Evolutionary conservation across 495 filamentous ascomycete genomes (phyloP).

Genomic region (Aspergillus bridgeri): DNA sequence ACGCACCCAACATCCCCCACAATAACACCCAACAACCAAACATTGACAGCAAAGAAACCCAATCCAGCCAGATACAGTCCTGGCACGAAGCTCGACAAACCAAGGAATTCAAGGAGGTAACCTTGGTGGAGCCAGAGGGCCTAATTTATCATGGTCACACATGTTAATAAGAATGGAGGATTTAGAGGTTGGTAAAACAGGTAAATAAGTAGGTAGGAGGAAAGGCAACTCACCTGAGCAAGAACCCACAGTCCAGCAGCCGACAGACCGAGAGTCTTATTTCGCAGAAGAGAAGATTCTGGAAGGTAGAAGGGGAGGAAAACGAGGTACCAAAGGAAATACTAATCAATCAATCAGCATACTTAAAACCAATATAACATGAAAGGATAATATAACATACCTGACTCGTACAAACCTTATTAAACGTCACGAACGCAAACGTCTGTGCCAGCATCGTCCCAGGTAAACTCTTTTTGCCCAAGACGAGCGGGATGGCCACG

Average conservation of each 20-base stretch:
- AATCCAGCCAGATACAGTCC: slow-evolving; percentile 74
- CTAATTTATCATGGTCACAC: too few relatives aligned
- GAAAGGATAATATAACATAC: slow-evolving; percentile 47
- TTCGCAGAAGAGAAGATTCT: slow-evolving; percentile 62
- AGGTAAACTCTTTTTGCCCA: slow-evolving; percentile 81
- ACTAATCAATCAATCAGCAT: slow-evolving; percentile 47
- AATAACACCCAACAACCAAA: slow-evolving; percentile 80
- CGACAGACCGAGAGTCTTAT: slow-evolving; percentile 55
- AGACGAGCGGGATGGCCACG: slow-evolving; percentile 67
- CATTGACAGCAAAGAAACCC: slow-evolving; percentile 79
- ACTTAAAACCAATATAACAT: neutral
- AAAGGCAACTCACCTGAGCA: slow-evolving; percentile 47
- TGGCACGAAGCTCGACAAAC: slow-evolving; percentile 78
- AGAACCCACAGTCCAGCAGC: slow-evolving; percentile 69
- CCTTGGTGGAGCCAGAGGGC: slow-evolving; percentile 86
- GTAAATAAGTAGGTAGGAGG: neutral
- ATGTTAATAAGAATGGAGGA: too few relatives aligned
- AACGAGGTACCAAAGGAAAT: slow-evolving; percentile 96
- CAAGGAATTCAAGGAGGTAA: slow-evolving; percentile 84
- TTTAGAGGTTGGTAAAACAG: too few relatives aligned
- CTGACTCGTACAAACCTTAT: slow-evolving; percentile 98
- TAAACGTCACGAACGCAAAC: slow-evolving; percentile 94
- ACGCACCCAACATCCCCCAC: slow-evolving; percentile 58
- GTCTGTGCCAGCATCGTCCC: slow-evolving; percentile 97
- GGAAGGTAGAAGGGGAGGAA: slow-evolving; percentile 91